Evolutionary conservation across 1,139 yeast genomes (phyloP).

Genomic region (Nadsonia starkeyi-henricii): DNA sequence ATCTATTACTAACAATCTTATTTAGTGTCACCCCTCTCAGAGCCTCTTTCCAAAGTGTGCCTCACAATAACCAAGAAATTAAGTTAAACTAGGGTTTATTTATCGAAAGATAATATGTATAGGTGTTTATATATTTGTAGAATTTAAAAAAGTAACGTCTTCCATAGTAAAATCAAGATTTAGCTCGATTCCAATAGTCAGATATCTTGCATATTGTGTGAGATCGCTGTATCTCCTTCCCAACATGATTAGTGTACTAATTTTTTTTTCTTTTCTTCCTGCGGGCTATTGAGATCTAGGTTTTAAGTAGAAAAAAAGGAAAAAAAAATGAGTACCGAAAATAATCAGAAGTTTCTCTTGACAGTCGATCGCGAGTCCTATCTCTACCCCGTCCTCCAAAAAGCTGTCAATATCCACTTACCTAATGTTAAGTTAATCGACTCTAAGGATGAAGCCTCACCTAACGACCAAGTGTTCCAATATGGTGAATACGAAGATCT

Average conservation of each 20-base stretch:
- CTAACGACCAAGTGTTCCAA: conserved; percentile 37
- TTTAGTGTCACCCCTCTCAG: conserved; percentile 71
- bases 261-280: conserved; percentile 1
- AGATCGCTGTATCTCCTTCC: not conserved
- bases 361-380: conserved; percentile 33
- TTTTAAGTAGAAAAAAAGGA: too few species aligned
- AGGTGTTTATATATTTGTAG: not conserved
- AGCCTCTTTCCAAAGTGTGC: conserved; percentile 37
- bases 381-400: conserved; percentile 40
- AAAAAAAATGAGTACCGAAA: not conserved
- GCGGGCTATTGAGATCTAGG: too few species aligned
- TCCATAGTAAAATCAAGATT: too few species aligned
- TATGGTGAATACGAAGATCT: conserved; percentile 85
- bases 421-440: conserved; percentile 6
- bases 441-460: conserved; percentile 4
- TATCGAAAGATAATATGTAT: not conserved
- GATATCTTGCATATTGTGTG: conserved; percentile 2
- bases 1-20: conserved; percentile 5
- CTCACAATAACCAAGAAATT: not conserved
- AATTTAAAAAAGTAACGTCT: not conserved
- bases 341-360: conserved; percentile 6
- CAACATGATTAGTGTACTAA: not conserved
- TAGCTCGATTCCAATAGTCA: too few species aligned
- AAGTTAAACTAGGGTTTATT: not conserved
- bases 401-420: conserved; percentile 25